These are phyloP conservation scores for Debaryomyces udenii DNA, from an alignment of 1,139 yeast genomes.

Conservation along the genomic window DNA sequence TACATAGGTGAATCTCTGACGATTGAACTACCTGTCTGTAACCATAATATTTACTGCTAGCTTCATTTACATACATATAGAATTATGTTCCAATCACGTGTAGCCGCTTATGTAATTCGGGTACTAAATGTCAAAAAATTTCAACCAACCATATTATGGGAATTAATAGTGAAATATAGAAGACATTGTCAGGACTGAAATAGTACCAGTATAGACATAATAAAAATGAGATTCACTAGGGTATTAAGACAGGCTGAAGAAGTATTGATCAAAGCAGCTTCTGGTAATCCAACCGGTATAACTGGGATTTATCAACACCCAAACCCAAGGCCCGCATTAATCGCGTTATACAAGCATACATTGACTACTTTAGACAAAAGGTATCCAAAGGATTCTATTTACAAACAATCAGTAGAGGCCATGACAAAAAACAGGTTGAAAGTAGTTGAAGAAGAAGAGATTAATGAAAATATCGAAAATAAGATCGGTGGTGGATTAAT, in stretches of 20 bases:
- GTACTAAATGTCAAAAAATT: slow-evolving; percentile 11
- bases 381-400: slow-evolving; percentile 72
- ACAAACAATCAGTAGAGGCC: slow-evolving; percentile 75
- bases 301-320: slow-evolving; percentile 82
- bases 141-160: slow-evolving; percentile 31
- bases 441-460: slow-evolving; percentile 66
- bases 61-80: neutral
- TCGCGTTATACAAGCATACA: slow-evolving; percentile 72
- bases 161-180: slow-evolving; percentile 12
- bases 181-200: too few relatives aligned
- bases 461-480: slow-evolving; percentile 68
- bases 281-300: slow-evolving; percentile 78
- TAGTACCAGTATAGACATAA: neutral
- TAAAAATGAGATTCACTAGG: slow-evolving; percentile 45
- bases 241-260: slow-evolving; percentile 56
- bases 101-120: slow-evolving; percentile 21
- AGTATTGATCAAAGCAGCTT: slow-evolving; percentile 65
- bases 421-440: slow-evolving; percentile 71
- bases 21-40: too few relatives aligned
- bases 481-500: slow-evolving; percentile 82
- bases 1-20: too few relatives aligned
- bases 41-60: too few relatives aligned
- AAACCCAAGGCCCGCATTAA: slow-evolving; percentile 79
- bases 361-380: slow-evolving; percentile 57
- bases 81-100: neutral